Evolutionary conservation across 208 protist genomes (phyloP), one percentile per base, ranked within the genome.

Genomic region (Naegleria gruberi): DNA sequence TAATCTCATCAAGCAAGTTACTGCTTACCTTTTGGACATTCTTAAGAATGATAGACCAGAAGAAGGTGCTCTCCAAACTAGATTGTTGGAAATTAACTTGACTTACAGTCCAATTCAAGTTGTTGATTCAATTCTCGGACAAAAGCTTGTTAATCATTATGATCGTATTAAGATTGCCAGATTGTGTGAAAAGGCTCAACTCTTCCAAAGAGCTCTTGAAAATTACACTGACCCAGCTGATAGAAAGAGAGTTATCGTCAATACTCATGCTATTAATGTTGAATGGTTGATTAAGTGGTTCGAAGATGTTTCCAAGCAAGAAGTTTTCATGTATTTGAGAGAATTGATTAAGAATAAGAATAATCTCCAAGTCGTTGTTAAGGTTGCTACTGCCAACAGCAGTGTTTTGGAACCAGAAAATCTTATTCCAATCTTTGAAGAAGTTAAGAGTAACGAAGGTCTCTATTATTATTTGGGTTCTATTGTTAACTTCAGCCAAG

Each of bases 61-160:
- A 90, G 94, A 97, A 77, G 97, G 91, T 19, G 82, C 88, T 15
- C 95, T 99, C 8, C 99, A 99, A 94, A 99, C 99, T 15, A 98
- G 98, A 90, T 95, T 99, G 57, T 94, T 99, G 15, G 98, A 99
- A 94, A 99, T 99, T 90, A 99, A 99, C 93, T 93, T 99, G n/a
- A 96, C 99, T 92, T 96, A 97, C 89, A 98, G 97, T 26, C 95
- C 96, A 37, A 97, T 98, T 65, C 96, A 98, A 89, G 98, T 99
- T 10, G 97, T 99, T 6, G 98, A 99, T 92, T 97, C 98, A 89
- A 99, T 99, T 82, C 96, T 99, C 92, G 96, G 94, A 12, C 96
- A 98, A 89, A 95, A 97, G 87, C 96, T 98, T 90, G 98, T 99
- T 94, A 95, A 94, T 41, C 96, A 99, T 94, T 99, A 99, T 94